A percentile compares a stretch with the other conserved stretches of the same genome.
Evolutionary conservation across 2,329 filamentous ascomycete species (phyloP).

Genomic region (Sporothrix pallida): DNA sequence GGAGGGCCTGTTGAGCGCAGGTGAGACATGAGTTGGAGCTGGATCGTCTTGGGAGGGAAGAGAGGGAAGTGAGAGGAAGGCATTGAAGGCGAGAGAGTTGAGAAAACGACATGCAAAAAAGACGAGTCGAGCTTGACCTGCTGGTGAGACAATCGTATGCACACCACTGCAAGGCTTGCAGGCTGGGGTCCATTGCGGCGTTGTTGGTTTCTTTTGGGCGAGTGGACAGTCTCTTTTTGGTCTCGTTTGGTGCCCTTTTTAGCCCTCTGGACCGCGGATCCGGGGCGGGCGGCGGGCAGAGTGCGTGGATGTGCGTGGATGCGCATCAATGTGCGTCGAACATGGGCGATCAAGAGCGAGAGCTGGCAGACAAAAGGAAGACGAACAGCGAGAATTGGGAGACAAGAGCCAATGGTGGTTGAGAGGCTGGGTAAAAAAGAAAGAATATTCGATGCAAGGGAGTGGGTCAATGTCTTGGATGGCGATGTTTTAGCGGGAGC

Average conservation of each 20-base stretch:
- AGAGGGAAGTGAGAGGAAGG: neutral
- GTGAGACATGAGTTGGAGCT: constrained; percentile 23
- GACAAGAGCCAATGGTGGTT: neutral
- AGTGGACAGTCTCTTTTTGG: neutral
- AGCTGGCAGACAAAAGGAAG: neutral
- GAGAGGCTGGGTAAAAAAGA: neutral
- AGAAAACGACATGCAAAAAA: neutral
- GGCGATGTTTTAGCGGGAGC: constrained; percentile 1
- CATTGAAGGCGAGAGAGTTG: neutral
- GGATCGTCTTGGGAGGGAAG: neutral
- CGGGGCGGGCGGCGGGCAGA: constrained; percentile 18
- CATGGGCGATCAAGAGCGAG: neutral
- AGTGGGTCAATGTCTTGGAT: constrained; percentile 21
- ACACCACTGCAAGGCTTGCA: constrained; percentile 28
- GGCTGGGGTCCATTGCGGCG: neutral
- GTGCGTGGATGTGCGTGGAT: neutral
- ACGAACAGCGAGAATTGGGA: neutral
- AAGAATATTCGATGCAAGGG: constrained; percentile 20
- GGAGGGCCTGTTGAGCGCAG: constrained; percentile 16
- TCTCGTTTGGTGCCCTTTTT: neutral
- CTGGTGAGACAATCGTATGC: constrained; percentile 10
- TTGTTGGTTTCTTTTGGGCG: neutral
- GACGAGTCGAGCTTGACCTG: too few relatives aligned
- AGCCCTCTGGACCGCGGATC: neutral
- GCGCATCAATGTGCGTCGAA: neutral